A percentile compares a stretch with the other conserved stretches of the same genome.
Evolutionary conservation across 2,329 filamentous ascomycete genomes (phyloP).

Genomic region (Penicillium sp.): DNA sequence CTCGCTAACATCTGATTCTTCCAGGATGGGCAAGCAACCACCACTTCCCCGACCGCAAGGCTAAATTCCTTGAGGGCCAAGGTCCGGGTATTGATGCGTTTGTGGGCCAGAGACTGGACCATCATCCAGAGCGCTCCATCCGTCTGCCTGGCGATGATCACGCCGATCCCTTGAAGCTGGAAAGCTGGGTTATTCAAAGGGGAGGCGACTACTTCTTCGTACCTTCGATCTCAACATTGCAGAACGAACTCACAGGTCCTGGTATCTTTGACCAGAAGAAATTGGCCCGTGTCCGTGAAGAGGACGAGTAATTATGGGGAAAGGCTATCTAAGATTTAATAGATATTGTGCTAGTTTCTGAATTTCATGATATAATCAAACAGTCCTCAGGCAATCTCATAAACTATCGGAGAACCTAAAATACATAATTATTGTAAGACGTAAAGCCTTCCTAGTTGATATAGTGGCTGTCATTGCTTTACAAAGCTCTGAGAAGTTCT

Average conservation of each 20-base stretch:
- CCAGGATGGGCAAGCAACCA: conserved; percentile 24
- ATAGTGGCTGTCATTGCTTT: neutral
- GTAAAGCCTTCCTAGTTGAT: neutral
- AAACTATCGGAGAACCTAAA: neutral
- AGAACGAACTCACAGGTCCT: conserved; percentile 1
- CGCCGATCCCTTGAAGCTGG: conserved; percentile 21
- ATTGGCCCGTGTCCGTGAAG: neutral
- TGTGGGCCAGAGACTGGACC: conserved; percentile 16
- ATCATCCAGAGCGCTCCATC: conserved; percentile 15
- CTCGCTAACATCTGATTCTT: neutral
- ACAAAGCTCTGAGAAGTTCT: neutral
- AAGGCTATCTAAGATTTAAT: neutral
- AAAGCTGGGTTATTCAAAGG: conserved; percentile 40
- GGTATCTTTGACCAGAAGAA: conserved; percentile 1
- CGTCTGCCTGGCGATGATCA: conserved; percentile 18
- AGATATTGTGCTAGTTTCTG: neutral
- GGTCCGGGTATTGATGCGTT: conserved; percentile 22
- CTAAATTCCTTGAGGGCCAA: neutral
- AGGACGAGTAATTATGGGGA: neutral
- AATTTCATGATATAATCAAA: neutral
- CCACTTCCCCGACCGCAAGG: conserved; percentile 18
- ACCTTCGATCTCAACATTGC: conserved; percentile 37
- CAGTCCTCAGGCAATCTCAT: neutral
- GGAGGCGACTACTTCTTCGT: conserved; percentile 51
- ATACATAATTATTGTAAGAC: neutral